Conservation (phyloP, 169 alveolate genomes). For the Plasmodium fragile region DNA sequence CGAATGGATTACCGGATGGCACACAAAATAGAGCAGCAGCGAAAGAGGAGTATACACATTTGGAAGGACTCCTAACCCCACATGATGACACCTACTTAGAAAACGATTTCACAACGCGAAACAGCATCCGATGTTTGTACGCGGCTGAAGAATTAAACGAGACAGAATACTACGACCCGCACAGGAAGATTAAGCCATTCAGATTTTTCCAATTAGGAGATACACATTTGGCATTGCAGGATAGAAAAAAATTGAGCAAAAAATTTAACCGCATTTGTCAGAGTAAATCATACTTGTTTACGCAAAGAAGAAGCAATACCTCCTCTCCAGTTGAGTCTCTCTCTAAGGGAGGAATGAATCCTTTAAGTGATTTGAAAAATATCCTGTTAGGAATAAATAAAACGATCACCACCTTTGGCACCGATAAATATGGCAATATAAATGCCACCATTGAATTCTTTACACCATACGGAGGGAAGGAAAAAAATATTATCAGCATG, state of each 20-base stretch:
- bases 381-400: conserved; percentile 1
- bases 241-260: conserved; percentile 13
- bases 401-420: conserved; percentile 24
- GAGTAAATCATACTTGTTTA: background rate
- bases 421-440: conserved; percentile 9
- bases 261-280: background rate
- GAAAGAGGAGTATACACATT: background rate
- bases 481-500: background rate
- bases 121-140: conserved; percentile 23
- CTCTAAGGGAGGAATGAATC: background rate
- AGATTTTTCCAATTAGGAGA: background rate
- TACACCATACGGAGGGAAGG: background rate
- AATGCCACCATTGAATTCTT: conserved; percentile 8
- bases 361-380: background rate
- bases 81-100: background rate
- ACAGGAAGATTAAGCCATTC: conserved; percentile 12
- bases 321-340: background rate
- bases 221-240: background rate
- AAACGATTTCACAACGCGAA: background rate
- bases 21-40: background rate
- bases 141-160: conserved; percentile 26
- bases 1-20: background rate
- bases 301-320: background rate
- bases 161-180: background rate
- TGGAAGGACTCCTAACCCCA: background rate